phyloP scores from a whole-genome alignment of 352 stramenopile species.

The Globisporangium heterothallicum region DNA sequence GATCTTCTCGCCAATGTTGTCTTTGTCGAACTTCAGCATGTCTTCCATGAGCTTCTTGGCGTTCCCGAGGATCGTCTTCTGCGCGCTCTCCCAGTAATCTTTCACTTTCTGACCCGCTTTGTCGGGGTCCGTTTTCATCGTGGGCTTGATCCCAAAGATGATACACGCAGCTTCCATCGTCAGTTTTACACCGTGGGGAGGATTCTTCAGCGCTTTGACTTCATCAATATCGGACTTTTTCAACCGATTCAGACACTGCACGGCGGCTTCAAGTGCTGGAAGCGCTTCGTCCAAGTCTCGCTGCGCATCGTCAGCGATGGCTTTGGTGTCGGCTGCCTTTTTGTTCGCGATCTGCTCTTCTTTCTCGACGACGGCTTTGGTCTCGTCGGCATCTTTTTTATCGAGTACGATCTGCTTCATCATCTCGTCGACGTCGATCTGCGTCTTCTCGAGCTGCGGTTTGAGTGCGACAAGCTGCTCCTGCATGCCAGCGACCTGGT shows the following conservation, averaged over 20 bases:
- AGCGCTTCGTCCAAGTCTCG: slow-evolving; percentile 90
- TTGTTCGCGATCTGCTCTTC: slow-evolving; percentile 90
- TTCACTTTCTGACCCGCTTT: slow-evolving; percentile 89
- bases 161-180: slow-evolving; percentile 93
- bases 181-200: slow-evolving; percentile 74
- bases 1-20: slow-evolving; percentile 85
- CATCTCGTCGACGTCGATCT: slow-evolving; percentile 91
- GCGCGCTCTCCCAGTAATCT: slow-evolving; percentile 86
- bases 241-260: slow-evolving; percentile 88
- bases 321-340: slow-evolving; percentile 90
- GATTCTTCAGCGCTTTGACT: slow-evolving; percentile 87
- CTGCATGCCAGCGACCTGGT: slow-evolving; percentile 90
- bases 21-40: slow-evolving; percentile 89
- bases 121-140: slow-evolving; percentile 84
- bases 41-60: slow-evolving; percentile 89
- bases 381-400: slow-evolving; percentile 90
- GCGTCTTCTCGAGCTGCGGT: slow-evolving; percentile 88
- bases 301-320: slow-evolving; percentile 90
- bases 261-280: slow-evolving; percentile 87
- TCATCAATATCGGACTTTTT: slow-evolving; percentile 95
- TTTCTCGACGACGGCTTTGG: slow-evolving; percentile 86
- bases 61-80: slow-evolving; percentile 83
- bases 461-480: slow-evolving; percentile 90
- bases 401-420: slow-evolving; percentile 93
- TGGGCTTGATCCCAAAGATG: slow-evolving; percentile 93